Evolutionary conservation across 371 early-diverging fungal genomes (phyloP).

Genomic region (Sporodiniella umbellata): DNA sequence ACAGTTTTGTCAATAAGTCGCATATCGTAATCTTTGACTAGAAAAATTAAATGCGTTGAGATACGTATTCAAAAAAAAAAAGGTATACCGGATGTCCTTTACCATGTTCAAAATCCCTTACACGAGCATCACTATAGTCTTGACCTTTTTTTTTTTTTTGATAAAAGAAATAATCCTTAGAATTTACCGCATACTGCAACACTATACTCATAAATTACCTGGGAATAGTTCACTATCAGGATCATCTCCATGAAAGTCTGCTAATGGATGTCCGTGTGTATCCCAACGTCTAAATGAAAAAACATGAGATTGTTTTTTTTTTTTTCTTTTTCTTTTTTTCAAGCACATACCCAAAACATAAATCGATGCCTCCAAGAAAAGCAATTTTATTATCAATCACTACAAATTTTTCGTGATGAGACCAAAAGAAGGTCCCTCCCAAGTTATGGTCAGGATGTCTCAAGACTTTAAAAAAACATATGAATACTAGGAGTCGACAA

Average conservation of each 20-base stretch:
- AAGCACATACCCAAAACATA: conserved; percentile 73
- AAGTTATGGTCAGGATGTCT: conserved; percentile 82
- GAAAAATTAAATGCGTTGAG: conserved; percentile 8
- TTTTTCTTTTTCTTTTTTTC: conserved; percentile 1
- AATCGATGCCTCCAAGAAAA: conserved; percentile 93
- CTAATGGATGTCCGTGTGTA: conserved; percentile 77
- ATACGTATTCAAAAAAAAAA: neutral
- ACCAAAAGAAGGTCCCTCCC: conserved; percentile 83
- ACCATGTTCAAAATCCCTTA: conserved; percentile 85
- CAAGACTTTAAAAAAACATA: conserved; percentile 52
- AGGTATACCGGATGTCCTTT: conserved; percentile 9
- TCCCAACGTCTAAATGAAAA: conserved; percentile 75
- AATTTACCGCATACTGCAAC: too few species aligned
- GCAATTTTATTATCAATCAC: conserved; percentile 83
- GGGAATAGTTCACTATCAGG: conserved; percentile 33
- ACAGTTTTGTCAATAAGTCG: conserved; percentile 61
- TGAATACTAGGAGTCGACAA: too few species aligned
- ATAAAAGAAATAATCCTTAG: neutral
- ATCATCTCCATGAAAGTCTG: conserved; percentile 51
- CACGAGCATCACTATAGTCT: conserved; percentile 91
- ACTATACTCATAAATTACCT: conserved; percentile 26
- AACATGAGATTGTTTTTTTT: neutral
- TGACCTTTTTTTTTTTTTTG: conserved; percentile 50
- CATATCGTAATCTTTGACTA: conserved; percentile 61
- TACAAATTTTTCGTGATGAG: conserved; percentile 65